Percentiles rank a stretch among this genome's conserved stretches.
phyloP scores from a whole-genome alignment of 768 basidiomycete genomes.

The Hericium coralloides region DNA sequence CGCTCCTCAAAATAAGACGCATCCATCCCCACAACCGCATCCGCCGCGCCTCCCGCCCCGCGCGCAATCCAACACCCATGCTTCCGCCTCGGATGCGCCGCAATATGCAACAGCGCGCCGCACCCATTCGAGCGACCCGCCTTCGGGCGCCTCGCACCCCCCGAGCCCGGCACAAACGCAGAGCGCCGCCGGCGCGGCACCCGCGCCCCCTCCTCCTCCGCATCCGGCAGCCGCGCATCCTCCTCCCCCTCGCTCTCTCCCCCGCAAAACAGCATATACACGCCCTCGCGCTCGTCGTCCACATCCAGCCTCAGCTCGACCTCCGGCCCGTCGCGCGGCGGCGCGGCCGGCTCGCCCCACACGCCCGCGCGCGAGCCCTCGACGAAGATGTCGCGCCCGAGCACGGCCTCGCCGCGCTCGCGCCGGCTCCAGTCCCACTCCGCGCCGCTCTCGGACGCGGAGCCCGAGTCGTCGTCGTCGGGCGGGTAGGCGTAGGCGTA shows the following conservation, averaged over 20 bases:
- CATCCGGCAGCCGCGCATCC: not conserved
- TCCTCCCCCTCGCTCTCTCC: slow-evolving; percentile 5
- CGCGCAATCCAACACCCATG: slow-evolving; percentile 53
- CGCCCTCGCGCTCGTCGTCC: slow-evolving; percentile 19
- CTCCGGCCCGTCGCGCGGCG: slow-evolving; percentile 3
- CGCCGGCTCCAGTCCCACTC: slow-evolving; percentile 3
- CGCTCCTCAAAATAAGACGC: slow-evolving; percentile 47
- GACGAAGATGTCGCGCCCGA: slow-evolving; percentile 2
- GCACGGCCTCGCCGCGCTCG: slow-evolving; percentile 3
- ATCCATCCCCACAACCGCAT: slow-evolving; percentile 48
- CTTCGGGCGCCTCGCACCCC: slow-evolving; percentile 11
- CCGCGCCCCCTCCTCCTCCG: slow-evolving; percentile 25
- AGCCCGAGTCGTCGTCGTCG: not conserved
- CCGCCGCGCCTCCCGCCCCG: slow-evolving; percentile 32
- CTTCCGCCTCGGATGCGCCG: slow-evolving; percentile 42
- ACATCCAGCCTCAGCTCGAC: slow-evolving; percentile 12
- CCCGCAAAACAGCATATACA: slow-evolving; percentile 36
- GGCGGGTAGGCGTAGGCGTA: not conserved
- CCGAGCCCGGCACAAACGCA: slow-evolving; percentile 15
- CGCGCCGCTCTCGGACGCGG: slow-evolving; percentile 4
- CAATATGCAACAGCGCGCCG: slow-evolving; percentile 50
- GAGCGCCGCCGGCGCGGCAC: slow-evolving; percentile 14
- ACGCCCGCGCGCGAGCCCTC: slow-evolving; percentile 2
- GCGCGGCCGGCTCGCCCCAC: slow-evolving; percentile 7
- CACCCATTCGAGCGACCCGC: slow-evolving; percentile 43